Evolutionary conservation across 768 basidiomycete genomes (phyloP).

Genomic region (Coprinopsis strossmayeri): DNA sequence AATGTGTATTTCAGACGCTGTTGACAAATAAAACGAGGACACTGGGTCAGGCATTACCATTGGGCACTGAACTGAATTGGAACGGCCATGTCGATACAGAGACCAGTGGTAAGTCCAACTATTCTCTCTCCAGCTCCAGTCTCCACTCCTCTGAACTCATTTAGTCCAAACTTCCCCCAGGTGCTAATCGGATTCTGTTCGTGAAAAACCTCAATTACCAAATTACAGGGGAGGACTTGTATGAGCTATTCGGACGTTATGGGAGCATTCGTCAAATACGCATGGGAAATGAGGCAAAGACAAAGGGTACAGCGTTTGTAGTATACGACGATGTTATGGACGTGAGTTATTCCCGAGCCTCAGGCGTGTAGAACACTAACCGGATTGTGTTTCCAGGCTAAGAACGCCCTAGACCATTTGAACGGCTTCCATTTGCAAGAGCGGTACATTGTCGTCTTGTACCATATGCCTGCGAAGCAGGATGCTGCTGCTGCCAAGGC

Average conservation of each 20-base stretch:
- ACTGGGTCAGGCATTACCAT: background rate
- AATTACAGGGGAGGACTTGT: slow-evolving; percentile 89
- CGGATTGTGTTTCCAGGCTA: slow-evolving; percentile 51
- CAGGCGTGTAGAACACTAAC: background rate
- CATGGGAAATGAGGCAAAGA: slow-evolving; percentile 87
- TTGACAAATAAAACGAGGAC: slow-evolving; percentile 7
- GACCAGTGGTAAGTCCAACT: slow-evolving; percentile 53
- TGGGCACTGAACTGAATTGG: background rate
- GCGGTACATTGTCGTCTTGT: slow-evolving; percentile 96
- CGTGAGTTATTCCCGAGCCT: slow-evolving; percentile 36
- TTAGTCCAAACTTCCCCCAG: slow-evolving; percentile 84
- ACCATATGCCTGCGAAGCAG: slow-evolving; percentile 97
- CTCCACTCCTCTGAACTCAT: slow-evolving; percentile 4
- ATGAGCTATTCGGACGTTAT: slow-evolving; percentile 96
- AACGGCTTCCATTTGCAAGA: slow-evolving; percentile 98
- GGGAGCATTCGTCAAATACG: slow-evolving; percentile 94
- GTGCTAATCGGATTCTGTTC: slow-evolving; percentile 87
- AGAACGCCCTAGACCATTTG: slow-evolving; percentile 92
- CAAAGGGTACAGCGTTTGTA: slow-evolving; percentile 94
- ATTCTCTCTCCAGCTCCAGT: background rate
- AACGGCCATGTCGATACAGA: slow-evolving; percentile 51
- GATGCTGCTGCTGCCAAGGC: slow-evolving; percentile 91
- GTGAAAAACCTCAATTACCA: slow-evolving; percentile 92
- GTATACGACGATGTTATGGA: slow-evolving; percentile 97
- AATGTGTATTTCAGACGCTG: background rate